Base-by-base conservation (phyloP, 2,329 filamentous ascomycete species). In the Lachnellula subtilissima region DNA sequence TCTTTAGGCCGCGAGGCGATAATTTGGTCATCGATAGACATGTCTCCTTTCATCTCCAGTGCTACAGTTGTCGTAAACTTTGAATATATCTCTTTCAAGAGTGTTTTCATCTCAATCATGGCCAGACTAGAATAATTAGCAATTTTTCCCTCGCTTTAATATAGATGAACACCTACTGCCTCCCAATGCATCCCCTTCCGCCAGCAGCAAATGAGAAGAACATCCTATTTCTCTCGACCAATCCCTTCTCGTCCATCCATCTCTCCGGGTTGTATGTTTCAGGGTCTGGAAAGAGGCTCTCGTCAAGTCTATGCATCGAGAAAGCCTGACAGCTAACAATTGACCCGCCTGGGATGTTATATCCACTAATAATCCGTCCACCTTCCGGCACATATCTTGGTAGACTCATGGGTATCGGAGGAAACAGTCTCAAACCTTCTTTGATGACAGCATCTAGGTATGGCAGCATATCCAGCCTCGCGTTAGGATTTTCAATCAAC, bases 211-310 rank as follows among this genome's bases (percentile, higher is more conserved):
- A 87, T 0, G 85, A 79, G 73, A 86, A 87, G 64, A 85, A 80
- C 17, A 82, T 65, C 39, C 81, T 74, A 62, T 80, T 80, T 50
- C 82, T 75, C 65, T 92, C 87, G 58, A 87, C 79, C 64, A 94
- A 89, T 2, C 89, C 90, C 48, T 86, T 80, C 7, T 81, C 78
- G 11, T 80, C 83, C 62, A 96, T 81, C 91, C 91, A 96, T 63
- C 91, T 80, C 53, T 92, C 88, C 0, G 92, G 37, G 37, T 39
- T 17, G n/a, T 15, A 15, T 15, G 1, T 39, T 15, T 39, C 37
- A 4, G 37, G 37, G 37, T 91, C 52, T 86, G 78, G 68, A 91
- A 96, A 97, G 2, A 90, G 86, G 55, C 85, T 78, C 14, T 71
- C 68, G 61, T 85, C 78, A 55, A 82, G 73, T 23, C 79, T 77